These are phyloP conservation scores for Ogataea pignaliae DNA, from an alignment of 805 yeast species.

Conservation along the genomic window DNA sequence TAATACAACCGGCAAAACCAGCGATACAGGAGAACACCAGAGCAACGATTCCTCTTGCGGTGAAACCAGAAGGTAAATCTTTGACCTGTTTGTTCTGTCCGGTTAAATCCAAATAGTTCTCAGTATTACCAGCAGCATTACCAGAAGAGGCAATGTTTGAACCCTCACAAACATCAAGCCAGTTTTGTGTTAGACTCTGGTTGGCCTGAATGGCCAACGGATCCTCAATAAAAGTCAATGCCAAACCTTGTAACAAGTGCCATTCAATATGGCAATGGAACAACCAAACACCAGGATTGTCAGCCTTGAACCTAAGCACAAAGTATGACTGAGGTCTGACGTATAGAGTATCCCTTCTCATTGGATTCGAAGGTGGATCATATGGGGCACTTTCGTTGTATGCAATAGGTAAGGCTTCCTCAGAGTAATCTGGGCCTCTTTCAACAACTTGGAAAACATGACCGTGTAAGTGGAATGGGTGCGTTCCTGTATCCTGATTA, in stretches of 20 bases:
- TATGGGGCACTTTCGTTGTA: conserved; percentile 51
- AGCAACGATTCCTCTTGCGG: conserved; percentile 93
- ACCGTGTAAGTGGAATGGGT: conserved; percentile 98
- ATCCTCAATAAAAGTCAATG: conserved; percentile 75
- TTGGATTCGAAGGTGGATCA: conserved; percentile 67
- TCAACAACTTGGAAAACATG: conserved; percentile 80
- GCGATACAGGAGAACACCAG: conserved; percentile 84
- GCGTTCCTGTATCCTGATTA: conserved; percentile 86
- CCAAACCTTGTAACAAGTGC: conserved; percentile 96
- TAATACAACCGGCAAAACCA: conserved; percentile 75
- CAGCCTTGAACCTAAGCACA: conserved; percentile 82
- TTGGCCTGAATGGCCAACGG: conserved; percentile 62
- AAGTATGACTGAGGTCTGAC: conserved; percentile 82
- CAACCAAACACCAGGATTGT: conserved; percentile 97
- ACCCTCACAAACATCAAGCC: conserved; percentile 54
- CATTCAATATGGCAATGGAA: conserved; percentile 99
- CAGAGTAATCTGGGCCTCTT: conserved; percentile 59
- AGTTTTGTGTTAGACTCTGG: conserved; percentile 61
- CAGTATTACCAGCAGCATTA: conserved; percentile 85
- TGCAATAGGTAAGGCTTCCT: conserved; percentile 48
- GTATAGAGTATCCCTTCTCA: conserved; percentile 77
- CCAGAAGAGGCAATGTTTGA: conserved; percentile 55
- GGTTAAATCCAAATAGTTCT: conserved; percentile 57
- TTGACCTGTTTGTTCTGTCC: conserved; percentile 71
- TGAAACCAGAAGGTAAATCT: conserved; percentile 81